Evolutionary conservation across 768 basidiomycete species (phyloP), one percentile per base, ranked within the genome.

Genomic region (Pleurotus tuoliensis): DNA sequence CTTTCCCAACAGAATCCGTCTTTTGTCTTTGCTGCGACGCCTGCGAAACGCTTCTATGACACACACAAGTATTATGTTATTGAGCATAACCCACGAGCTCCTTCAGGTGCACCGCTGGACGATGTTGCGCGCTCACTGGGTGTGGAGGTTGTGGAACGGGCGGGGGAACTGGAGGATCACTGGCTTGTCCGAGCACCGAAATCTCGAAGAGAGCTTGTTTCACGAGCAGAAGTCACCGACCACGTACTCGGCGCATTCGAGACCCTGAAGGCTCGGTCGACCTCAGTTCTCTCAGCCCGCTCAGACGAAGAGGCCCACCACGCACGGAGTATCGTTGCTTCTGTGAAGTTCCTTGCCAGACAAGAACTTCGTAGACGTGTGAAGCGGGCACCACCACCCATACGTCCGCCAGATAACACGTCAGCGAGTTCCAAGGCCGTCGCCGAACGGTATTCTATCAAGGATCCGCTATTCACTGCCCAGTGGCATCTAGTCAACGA

Each of bases 401-500:
- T 80, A 41, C 66, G 61, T 13, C 77, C 76, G 9, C 73, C 76
- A 49, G 57, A 47, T 24, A 61, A 63, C 4, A 61, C 72, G 1
- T 61, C 69, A 4, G 70, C 74, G 56, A 69, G 72, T 9, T 68
- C 84, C 13, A 67, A 76, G 43, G 77, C 69, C 5, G 74, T 87
- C 38, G 87, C 84, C 7, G 68, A 79, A 38, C 76, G 78, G 9
- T 77, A 96, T 39, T 81, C 77, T 16, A 86, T 99, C 58, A 63
- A 74, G 22, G 96, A 98, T 66, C 96, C 96, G 0, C 75, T 88
- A 58, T 94, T 97, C 67, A 66, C 77, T 13, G 70, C 82, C 57
- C 96, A 98, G 76, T 98, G 97, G 97, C 96, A 98, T 74, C 76
- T 98, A 20, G 82, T 97, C 58, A 98, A 99, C 72, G 84, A 90